Evolutionary conservation across 1,139 yeast species (phyloP), one percentile per base, ranked within the genome.

Genomic region (Saccharomycopsis hybrid): DNA sequence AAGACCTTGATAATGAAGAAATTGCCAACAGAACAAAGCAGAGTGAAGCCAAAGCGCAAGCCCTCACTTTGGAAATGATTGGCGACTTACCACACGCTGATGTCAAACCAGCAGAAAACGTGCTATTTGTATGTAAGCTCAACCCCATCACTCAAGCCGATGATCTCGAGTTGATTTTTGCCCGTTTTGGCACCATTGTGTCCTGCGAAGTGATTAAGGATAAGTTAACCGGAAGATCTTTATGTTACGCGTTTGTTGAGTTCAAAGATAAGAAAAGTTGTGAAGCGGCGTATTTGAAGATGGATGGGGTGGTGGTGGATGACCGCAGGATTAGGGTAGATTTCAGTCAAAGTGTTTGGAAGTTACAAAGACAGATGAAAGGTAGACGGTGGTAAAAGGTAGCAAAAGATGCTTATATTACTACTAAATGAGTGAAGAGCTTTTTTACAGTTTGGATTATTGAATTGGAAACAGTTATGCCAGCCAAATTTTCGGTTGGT

Each of bases 301-400:
- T 82, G 76, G 77, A 78, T 42, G 75, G 74, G 9, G 83, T 78
- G 5, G 59, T 82, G 44, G 78, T 82, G 40, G 89, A 82, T 59
- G 89, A 84, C 49, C 64, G 75, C 33, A 69, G 84, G 47, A 74
- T 82, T 30, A 78, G 78, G 54, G 84, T 82, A 46, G 88, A 82
- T 60, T 82, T 82, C 66, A 76, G 84, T 46, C 89, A 82, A 59
- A 77, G 85, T 56, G 64, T 65, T 2, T 58, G 58, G 44, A 45
- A 47, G n/a, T 32, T 28, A 30, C 27, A 44, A 44, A 13, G 27
- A 32, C n/a, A n/a, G n/a, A n/a, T n/a, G n/a, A n/a, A n/a, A n/a
- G n/a, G n/a, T n/a, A n/a, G n/a, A n/a, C n/a, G n/a, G n/a, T n/a
- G n/a, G n/a, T n/a, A n/a, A n/a, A n/a, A n/a, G n/a, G n/a, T n/a